These are phyloP conservation scores for Kuraishia capsulata DNA, from an alignment of 805 yeast species.

Conservation along the genomic window DNA sequence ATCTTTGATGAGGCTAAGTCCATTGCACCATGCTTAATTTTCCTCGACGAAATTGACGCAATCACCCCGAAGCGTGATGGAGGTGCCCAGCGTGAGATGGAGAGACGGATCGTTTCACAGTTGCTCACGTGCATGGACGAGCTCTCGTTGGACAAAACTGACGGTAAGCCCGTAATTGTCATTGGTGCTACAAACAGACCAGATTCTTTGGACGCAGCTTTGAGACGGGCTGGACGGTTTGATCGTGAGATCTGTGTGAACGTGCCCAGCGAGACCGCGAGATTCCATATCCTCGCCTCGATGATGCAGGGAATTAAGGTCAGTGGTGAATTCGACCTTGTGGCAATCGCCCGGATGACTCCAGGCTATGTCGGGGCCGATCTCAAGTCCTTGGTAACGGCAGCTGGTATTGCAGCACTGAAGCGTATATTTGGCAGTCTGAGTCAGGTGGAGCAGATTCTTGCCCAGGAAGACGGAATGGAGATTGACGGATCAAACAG, in stretches of 20 bases:
- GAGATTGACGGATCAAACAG: conserved; percentile 5
- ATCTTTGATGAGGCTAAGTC: conserved; percentile 86
- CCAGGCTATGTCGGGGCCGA: conserved; percentile 99
- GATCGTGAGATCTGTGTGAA: conserved; percentile 90
- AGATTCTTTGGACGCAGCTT: conserved; percentile 87
- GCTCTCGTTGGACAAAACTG: conserved; percentile 76
- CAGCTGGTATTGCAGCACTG: conserved; percentile 92
- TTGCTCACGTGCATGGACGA: conserved; percentile 92
- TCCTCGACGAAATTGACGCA: conserved; percentile 96
- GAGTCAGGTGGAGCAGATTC: conserved; percentile 29
- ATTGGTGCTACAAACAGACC: conserved; percentile 98
- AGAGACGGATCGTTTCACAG: conserved; percentile 92
- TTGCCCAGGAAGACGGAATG: conserved; percentile 8
- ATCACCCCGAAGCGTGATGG: conserved; percentile 97
- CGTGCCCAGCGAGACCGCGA: conserved; percentile 85
- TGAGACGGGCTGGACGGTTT: conserved; percentile 93
- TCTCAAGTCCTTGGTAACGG: conserved; percentile 84
- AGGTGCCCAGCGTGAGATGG: conserved; percentile 98
- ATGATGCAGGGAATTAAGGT: conserved; percentile 63
- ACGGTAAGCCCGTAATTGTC: conserved; percentile 86
- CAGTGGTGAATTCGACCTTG: conserved; percentile 62
- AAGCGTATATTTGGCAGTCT: conserved; percentile 74
- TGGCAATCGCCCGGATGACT: conserved; percentile 76
- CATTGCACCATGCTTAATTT: conserved; percentile 86
- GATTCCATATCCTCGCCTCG: conserved; percentile 66